These are phyloP conservation scores for Yamadazyma songkhlaensis DNA, from an alignment of 1,139 yeast species.

Conservation along the genomic window DNA sequence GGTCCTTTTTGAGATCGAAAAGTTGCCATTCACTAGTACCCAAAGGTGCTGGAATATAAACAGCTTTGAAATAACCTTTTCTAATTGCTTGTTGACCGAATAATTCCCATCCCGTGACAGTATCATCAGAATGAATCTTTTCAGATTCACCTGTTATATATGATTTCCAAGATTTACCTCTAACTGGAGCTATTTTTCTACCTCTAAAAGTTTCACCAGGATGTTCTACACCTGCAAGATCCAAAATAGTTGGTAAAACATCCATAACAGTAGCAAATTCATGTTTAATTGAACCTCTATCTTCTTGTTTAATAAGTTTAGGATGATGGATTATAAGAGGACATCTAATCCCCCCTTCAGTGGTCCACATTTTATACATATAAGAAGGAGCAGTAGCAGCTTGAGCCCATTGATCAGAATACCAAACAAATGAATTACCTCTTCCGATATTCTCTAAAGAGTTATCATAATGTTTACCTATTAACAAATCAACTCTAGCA, in stretches of 20 bases:
- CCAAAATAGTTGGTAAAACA: slow-evolving; percentile 51
- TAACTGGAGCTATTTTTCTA: slow-evolving; percentile 34
- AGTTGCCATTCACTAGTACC: slow-evolving; percentile 53
- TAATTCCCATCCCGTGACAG: slow-evolving; percentile 58
- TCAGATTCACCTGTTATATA: slow-evolving; percentile 24
- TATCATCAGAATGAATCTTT: slow-evolving; percentile 40
- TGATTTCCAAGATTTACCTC: slow-evolving; percentile 42
- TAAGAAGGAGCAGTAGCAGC: slow-evolving; percentile 60
- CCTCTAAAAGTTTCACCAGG: slow-evolving; percentile 41
- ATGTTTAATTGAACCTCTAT: slow-evolving; percentile 26
- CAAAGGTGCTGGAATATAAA: slow-evolving; percentile 47
- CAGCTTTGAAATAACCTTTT: slow-evolving; percentile 48
- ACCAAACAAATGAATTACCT: slow-evolving; percentile 47
- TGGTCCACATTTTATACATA: slow-evolving; percentile 52
- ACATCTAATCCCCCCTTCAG: slow-evolving; percentile 56
- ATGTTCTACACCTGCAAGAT: slow-evolving; percentile 42
- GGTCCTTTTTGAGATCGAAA: slow-evolving; percentile 41
- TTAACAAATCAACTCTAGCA: slow-evolving; percentile 20
- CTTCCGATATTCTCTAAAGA: slow-evolving; percentile 47
- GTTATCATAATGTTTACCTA: slow-evolving; percentile 28
- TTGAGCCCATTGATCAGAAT: slow-evolving; percentile 62
- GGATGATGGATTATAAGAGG: slow-evolving; percentile 49
- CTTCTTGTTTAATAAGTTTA: slow-evolving; percentile 18
- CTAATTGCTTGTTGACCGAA: slow-evolving; percentile 56
- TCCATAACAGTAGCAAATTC: slow-evolving; percentile 59